A percentile compares a stretch with the other conserved stretches of the same genome.
phyloP scores from a whole-genome alignment of 2,329 filamentous ascomycete genomes.

The Claviceps arundinis region DNA sequence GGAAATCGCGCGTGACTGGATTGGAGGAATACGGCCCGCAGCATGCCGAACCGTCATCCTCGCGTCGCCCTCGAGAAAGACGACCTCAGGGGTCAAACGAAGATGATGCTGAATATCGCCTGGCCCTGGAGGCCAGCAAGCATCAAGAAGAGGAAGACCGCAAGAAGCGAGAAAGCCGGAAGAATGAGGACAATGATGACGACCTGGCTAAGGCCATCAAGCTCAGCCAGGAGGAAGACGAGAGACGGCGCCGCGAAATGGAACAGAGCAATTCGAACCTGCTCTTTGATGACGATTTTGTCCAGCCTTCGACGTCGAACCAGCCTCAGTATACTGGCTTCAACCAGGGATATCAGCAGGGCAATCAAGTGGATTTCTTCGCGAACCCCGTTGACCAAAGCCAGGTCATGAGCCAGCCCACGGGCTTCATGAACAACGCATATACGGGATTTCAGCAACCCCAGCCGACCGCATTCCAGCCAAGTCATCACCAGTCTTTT shows the following conservation, averaged over 20 bases:
- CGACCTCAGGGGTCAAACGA: slow-evolving; percentile 48
- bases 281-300: slow-evolving; percentile 72
- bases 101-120: slow-evolving; percentile 77
- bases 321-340: slow-evolving; percentile 76
- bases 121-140: slow-evolving; percentile 92
- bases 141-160: slow-evolving; percentile 85
- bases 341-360: slow-evolving; percentile 96
- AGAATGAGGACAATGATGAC: slow-evolving; percentile 51
- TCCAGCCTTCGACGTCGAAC: slow-evolving; percentile 25
- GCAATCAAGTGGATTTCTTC: slow-evolving; percentile 91
- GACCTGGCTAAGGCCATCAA: slow-evolving; percentile 91
- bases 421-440: slow-evolving; percentile 50
- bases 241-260: slow-evolving; percentile 71
- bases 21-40: slow-evolving; percentile 64
- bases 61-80: slow-evolving; percentile 33
- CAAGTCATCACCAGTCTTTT: slow-evolving; percentile 56
- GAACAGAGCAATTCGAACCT: slow-evolving; percentile 75
- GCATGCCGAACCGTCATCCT: slow-evolving; percentile 26
- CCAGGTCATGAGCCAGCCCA: slow-evolving; percentile 65
- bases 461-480: slow-evolving; percentile 34
- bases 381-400: slow-evolving; percentile 78
- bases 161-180: slow-evolving; percentile 53
- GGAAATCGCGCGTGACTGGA: slow-evolving; percentile 92
- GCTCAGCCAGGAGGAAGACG: slow-evolving; percentile 89
- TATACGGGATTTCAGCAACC: slow-evolving; percentile 40